Evolutionary conservation across 108 stramenopile genomes (phyloP), one percentile per base, ranked within the genome.

Genomic region (Ochromonas danica): DNA sequence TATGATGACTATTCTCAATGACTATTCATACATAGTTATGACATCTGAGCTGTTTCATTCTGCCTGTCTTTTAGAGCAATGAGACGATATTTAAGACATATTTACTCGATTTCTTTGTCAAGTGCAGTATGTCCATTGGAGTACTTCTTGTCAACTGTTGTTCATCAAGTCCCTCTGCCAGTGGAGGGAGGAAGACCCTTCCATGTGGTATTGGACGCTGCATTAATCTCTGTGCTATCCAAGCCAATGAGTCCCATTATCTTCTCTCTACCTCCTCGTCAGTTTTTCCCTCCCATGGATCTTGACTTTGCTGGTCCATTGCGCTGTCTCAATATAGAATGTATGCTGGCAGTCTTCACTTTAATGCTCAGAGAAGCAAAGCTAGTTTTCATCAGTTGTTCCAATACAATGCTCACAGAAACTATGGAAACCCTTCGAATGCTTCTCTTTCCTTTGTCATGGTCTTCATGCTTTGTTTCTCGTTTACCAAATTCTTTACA

Each of bases 271-370:
- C 72, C 72, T 33, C 3, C 10, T 33, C 10, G 10, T 35, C 51
- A 25, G 6, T 75, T 75, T 25, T 60, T 75, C 27, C 72, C 72
- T 41, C 25, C 6, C 28, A 75, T 75, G 72, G 72, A 75, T 75
- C 25, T 75, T 14, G 72, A 75, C 72, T 75, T 75, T 75, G 72
- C 72, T 41, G 72, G 72, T 38, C 72, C 72, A 75, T 27, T 75
- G 72, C 72, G 72, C 6, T 75, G 72, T 25, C 25, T 75, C 36
- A 35, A 6, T 36, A 33, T 60, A 30, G 72, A 75, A 14, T 6
- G 6, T 27, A 6, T 75, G 51, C 25, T 75, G 31, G n/a, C 31
- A 6, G 72, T 75, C 51, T 75, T 33, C 41, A 31, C 45, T 14
- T 60, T 75, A 22, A 17, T 75, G 43, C 31, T 75, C 14, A 27